These are phyloP conservation scores for Dactylella cylindrospora DNA, from an alignment of 2,329 filamentous ascomycete genomes.

Conservation along the genomic window DNA sequence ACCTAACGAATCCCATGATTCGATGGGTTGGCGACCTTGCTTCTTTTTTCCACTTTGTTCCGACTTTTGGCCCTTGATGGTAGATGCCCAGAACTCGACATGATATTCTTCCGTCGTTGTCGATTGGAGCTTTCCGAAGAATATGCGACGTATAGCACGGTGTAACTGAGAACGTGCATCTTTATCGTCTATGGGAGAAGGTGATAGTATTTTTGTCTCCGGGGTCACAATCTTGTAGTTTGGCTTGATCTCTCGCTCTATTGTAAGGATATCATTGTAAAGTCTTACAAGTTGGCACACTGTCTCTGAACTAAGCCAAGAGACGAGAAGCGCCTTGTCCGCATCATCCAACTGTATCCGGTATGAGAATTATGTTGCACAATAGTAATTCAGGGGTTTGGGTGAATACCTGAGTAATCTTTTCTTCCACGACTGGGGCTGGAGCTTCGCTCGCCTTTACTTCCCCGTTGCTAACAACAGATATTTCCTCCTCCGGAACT, in stretches of 20 bases:
- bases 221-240: slow-evolving; percentile 61
- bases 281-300: slow-evolving; percentile 60
- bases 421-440: not conserved
- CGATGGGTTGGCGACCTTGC: slow-evolving; percentile 17
- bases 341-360: slow-evolving; percentile 51
- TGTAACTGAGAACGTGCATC: slow-evolving; percentile 65
- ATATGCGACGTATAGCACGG: slow-evolving; percentile 71
- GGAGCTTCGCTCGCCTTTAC: not conserved
- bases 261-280: slow-evolving; percentile 52
- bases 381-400: too few relatives aligned
- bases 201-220: slow-evolving; percentile 60
- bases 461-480: slow-evolving; percentile 4
- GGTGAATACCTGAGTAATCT: slow-evolving; percentile 31
- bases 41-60: slow-evolving; percentile 45
- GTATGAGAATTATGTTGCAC: too few relatives aligned
- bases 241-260: slow-evolving; percentile 52
- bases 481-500: slow-evolving; percentile 7
- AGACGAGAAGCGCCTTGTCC: slow-evolving; percentile 54
- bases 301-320: slow-evolving; percentile 58
- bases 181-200: slow-evolving; percentile 62
- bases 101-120: slow-evolving; percentile 57
- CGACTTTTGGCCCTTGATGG: slow-evolving; percentile 50
- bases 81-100: slow-evolving; percentile 46
- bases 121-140: slow-evolving; percentile 75
- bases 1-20: slow-evolving; percentile 48